A percentile compares a stretch with the other conserved stretches of the same genome.
phyloP scores from a whole-genome alignment of 345 rosid species.

The Arabis alpina region DNA sequence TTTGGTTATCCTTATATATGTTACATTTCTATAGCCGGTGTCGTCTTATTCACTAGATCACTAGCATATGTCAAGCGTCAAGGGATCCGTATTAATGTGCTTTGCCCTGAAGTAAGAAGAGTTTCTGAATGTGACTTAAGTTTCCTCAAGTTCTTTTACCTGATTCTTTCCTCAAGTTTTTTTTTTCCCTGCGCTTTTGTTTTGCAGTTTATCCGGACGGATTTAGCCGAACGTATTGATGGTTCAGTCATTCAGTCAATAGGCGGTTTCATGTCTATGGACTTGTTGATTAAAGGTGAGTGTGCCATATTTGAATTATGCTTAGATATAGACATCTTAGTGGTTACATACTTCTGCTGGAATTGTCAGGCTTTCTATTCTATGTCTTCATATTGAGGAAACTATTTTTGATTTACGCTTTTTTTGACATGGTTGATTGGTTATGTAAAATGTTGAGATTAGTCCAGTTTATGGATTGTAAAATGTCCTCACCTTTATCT shows the following conservation, averaged over 20 bases:
- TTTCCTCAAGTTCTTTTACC: not conserved
- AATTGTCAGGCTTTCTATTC: not conserved
- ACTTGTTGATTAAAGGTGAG: slow-evolving; percentile 78
- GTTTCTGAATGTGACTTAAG: slow-evolving; percentile 16
- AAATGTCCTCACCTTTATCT: not conserved
- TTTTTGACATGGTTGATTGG: slow-evolving; percentile 7
- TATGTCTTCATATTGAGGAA: not conserved
- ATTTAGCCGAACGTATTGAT: slow-evolving; percentile 48
- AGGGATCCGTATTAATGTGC: slow-evolving; percentile 91
- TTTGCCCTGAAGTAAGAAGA: slow-evolving; percentile 93
- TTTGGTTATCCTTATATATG: not conserved
- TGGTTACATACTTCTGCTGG: not conserved
- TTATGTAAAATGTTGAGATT: not conserved
- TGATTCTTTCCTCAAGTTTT: slow-evolving; percentile 17
- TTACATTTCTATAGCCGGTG: slow-evolving; percentile 61
- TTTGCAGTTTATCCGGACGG: slow-evolving; percentile 84
- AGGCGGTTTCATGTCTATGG: slow-evolving; percentile 88
- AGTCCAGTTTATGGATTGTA: not conserved
- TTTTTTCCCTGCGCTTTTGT: slow-evolving; percentile 6
- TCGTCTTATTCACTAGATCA: slow-evolving; percentile 87
- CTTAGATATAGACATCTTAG: not conserved
- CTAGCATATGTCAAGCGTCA: slow-evolving; percentile 54
- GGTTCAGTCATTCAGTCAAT: slow-evolving; percentile 40
- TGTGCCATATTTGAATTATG: not conserved
- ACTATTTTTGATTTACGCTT: not conserved